Conservation (phyloP, 352 stramenopile species). For the Halophytophthora polymorphica region DNA sequence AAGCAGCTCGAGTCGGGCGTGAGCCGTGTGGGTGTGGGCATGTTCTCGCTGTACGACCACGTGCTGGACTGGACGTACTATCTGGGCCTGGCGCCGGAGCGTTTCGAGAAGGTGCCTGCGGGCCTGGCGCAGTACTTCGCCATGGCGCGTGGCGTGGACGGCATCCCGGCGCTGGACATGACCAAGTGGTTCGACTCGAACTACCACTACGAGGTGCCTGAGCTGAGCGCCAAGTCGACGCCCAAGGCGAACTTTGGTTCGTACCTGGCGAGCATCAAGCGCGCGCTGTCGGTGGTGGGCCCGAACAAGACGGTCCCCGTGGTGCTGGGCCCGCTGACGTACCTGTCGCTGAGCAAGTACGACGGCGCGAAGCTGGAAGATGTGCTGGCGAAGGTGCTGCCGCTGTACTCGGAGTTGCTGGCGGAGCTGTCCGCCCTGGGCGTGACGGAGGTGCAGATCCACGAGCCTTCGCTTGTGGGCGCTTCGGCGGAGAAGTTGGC, state of each 20-base stretch:
- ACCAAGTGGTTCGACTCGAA: slow-evolving; percentile 95
- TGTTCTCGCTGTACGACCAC: slow-evolving; percentile 92
- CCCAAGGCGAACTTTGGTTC: slow-evolving; percentile 77
- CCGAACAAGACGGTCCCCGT: slow-evolving; percentile 80
- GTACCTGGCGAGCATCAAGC: slow-evolving; percentile 74
- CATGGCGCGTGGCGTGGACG: slow-evolving; percentile 89
- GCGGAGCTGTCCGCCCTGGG: slow-evolving; percentile 66
- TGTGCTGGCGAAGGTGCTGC: slow-evolving; percentile 71
- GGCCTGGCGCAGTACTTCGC: slow-evolving; percentile 85
- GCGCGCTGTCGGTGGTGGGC: slow-evolving; percentile 77
- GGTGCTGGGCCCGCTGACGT: slow-evolving; percentile 82
- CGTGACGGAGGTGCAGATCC: slow-evolving; percentile 86
- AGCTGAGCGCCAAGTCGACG: slow-evolving; percentile 74
- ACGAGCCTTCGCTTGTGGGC: slow-evolving; percentile 89
- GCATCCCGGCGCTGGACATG: slow-evolving; percentile 91
- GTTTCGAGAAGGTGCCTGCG: slow-evolving; percentile 62
- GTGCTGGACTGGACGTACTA: slow-evolving; percentile 89
- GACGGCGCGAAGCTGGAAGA: slow-evolving; percentile 66
- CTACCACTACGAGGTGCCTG: slow-evolving; percentile 95
- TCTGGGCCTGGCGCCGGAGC: slow-evolving; percentile 70
- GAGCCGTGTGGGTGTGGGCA: slow-evolving; percentile 73
- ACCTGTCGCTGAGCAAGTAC: slow-evolving; percentile 78
- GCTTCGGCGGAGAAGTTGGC: slow-evolving; percentile 53
- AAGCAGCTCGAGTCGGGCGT: slow-evolving; percentile 81
- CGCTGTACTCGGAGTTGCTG: slow-evolving; percentile 80